Evolutionary conservation across 2,329 filamentous ascomycete species (phyloP).

Genomic region (Trichoderma sp.): DNA sequence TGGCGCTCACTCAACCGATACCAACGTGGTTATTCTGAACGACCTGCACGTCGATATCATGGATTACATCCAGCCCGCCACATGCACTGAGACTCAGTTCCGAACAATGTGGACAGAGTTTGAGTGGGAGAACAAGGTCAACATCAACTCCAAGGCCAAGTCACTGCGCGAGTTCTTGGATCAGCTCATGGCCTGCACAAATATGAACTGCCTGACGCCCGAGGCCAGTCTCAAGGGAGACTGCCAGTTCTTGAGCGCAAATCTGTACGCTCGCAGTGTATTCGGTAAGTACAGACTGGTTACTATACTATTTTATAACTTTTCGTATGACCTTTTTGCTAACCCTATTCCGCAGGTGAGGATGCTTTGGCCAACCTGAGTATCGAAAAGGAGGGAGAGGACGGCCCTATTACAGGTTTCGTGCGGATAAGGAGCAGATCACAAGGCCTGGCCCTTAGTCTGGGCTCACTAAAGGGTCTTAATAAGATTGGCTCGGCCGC

Average conservation of each 20-base stretch:
- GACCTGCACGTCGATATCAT: conserved; percentile 99
- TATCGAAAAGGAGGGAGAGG: conserved; percentile 95
- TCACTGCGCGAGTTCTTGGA: conserved; percentile 88
- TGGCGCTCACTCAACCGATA: conserved; percentile 86
- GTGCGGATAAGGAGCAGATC: conserved; percentile 97
- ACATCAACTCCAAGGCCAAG: conserved; percentile 98
- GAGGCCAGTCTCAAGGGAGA: conserved; percentile 96
- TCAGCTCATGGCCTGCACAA: conserved; percentile 94
- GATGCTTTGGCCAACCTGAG: conserved; percentile 96
- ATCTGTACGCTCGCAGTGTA: conserved; percentile 93
- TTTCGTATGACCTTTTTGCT: too few relatives aligned
- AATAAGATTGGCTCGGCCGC: conserved; percentile 69
- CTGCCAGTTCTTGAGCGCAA: conserved; percentile 96
- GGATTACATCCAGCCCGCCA: conserved; percentile 98
- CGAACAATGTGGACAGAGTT: conserved; percentile 99
- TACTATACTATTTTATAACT: too few relatives aligned
- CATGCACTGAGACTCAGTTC: conserved; percentile 97
- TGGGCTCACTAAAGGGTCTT: conserved; percentile 92
- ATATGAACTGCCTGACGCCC: conserved; percentile 97
- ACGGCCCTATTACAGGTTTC: conserved; percentile 94
- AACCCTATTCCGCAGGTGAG: conserved; percentile 67
- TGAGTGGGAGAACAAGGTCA: conserved; percentile 99
- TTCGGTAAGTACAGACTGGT: conserved; percentile 74
- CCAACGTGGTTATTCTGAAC: conserved; percentile 96
- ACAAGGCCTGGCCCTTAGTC: conserved; percentile 89